A percentile compares a stretch with the other conserved stretches of the same genome.
Evolutionary conservation across 2,329 filamentous ascomycete species (phyloP).

Genomic region (Nemania bipapillata): DNA sequence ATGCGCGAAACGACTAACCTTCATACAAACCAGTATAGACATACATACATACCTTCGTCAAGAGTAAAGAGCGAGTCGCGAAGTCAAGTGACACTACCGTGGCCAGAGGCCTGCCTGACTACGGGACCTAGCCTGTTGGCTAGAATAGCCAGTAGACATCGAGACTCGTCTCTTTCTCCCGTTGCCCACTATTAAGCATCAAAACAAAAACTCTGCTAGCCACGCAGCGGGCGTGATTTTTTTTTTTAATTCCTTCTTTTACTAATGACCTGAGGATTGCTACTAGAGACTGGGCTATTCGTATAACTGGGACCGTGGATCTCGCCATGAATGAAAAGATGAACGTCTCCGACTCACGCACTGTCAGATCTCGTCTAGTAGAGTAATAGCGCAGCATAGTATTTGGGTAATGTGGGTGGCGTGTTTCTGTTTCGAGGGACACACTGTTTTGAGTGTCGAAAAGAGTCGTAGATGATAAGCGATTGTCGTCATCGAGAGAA

Average conservation of each 20-base stretch:
- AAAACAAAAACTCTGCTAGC: conserved; percentile 8
- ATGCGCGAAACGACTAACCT: conserved; percentile 9
- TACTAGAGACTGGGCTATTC: conserved; percentile 5
- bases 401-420: not conserved
- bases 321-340: not conserved
- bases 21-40: too few species aligned
- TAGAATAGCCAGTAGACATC: not conserved
- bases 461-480: not conserved
- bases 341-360: not conserved
- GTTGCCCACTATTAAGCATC: not conserved
- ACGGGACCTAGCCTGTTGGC: not conserved
- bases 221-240: not conserved
- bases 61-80: conserved; percentile 25
- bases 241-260: too few species aligned
- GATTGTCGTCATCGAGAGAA: conserved; percentile 12
- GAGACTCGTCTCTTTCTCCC: not conserved
- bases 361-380: not conserved
- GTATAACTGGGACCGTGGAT: not conserved
- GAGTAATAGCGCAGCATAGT: not conserved
- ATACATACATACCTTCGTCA: not conserved
- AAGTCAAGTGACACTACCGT: conserved; percentile 11
- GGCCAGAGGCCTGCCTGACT: conserved; percentile 5
- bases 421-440: conserved; percentile 1
- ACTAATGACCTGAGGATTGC: conserved; percentile 1
- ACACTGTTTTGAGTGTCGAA: conserved; percentile 8